Conservation (phyloP, 2,329 filamentous ascomycete genomes). For the Aspergillus melleus region DNA sequence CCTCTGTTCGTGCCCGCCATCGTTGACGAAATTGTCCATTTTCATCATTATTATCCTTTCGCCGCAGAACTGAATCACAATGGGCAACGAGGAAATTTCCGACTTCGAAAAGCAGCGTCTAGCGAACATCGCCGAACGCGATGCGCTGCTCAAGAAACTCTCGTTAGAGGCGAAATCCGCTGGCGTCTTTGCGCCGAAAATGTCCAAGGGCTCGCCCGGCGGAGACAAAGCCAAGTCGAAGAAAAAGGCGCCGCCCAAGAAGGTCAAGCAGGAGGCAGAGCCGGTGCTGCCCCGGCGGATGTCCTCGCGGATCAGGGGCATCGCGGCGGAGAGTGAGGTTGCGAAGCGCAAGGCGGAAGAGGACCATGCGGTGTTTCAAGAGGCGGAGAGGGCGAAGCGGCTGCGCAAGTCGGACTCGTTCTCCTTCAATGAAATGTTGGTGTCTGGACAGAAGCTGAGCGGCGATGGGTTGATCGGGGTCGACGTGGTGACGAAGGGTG, state of each 20-base stretch:
- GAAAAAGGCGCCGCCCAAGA: conserved; percentile 49
- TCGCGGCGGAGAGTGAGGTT: conserved; percentile 66
- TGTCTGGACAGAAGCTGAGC: conserved; percentile 73
- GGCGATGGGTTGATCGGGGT: conserved; percentile 64
- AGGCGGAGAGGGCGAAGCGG: conserved; percentile 61
- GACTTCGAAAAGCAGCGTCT: conserved; percentile 83
- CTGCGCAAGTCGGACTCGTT: conserved; percentile 67
- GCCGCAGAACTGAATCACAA: conserved; percentile 13
- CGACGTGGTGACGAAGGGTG: conserved; percentile 61
- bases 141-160: conserved; percentile 77
- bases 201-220: conserved; percentile 45
- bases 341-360: conserved; percentile 69
- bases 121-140: conserved; percentile 84
- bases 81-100: conserved; percentile 60
- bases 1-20: background rate
- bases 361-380: conserved; percentile 57
- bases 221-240: conserved; percentile 53
- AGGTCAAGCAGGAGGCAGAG: conserved; percentile 64
- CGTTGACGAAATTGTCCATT: background rate
- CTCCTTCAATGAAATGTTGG: conserved; percentile 72
- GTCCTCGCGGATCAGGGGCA: conserved; percentile 62
- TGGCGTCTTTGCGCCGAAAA: conserved; percentile 60
- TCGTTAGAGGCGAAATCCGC: conserved; percentile 67
- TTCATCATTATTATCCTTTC: too few relatives aligned
- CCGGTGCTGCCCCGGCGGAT: conserved; percentile 57